phyloP scores from a whole-genome alignment of 179 eudicot genomes.

The Drosera spatulata region DNA sequence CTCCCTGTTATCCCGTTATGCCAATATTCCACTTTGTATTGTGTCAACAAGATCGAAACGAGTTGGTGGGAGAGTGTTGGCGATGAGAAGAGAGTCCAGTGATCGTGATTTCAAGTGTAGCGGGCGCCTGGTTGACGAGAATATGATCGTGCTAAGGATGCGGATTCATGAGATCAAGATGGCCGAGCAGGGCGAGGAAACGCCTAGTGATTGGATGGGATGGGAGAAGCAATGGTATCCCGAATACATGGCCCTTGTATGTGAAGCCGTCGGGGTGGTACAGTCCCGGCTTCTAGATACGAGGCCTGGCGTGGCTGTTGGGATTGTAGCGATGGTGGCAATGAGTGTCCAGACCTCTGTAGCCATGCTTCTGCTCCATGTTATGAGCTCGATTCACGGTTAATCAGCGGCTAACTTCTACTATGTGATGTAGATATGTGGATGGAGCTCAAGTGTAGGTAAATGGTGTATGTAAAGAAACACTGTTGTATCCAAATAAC shows the following conservation, averaged over 20 bases:
- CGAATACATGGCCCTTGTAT: constrained; percentile 12
- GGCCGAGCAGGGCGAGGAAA: constrained; percentile 16
- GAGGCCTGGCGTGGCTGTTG: constrained; percentile 23
- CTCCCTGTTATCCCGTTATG: no score
- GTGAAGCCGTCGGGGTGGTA: constrained; percentile 15
- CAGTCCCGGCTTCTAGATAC: constrained; percentile 17
- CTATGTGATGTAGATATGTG: no score
- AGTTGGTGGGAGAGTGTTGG: not conserved
- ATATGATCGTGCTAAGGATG: constrained; percentile 18
- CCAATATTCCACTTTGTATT: no score
- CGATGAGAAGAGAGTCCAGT: constrained; percentile 17
- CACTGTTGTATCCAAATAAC: no score
- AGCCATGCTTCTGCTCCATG: not conserved
- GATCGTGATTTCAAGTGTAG: constrained; percentile 7
- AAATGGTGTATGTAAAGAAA: no score
- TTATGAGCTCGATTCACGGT: not conserved
- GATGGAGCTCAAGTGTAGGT: no score
- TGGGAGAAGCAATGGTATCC: constrained; percentile 24
- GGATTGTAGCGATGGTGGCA: constrained; percentile 13
- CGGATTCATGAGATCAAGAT: constrained; percentile 24
- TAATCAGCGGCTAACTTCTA: no score
- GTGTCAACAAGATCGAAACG: no score
- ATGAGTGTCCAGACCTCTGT: constrained; percentile 13
- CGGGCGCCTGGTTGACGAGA: constrained; percentile 18
- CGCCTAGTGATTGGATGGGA: constrained; percentile 25